Evolutionary conservation across 495 filamentous ascomycete species (phyloP), one percentile per base, ranked within the genome.

Genomic region (Patellaria atrata): DNA sequence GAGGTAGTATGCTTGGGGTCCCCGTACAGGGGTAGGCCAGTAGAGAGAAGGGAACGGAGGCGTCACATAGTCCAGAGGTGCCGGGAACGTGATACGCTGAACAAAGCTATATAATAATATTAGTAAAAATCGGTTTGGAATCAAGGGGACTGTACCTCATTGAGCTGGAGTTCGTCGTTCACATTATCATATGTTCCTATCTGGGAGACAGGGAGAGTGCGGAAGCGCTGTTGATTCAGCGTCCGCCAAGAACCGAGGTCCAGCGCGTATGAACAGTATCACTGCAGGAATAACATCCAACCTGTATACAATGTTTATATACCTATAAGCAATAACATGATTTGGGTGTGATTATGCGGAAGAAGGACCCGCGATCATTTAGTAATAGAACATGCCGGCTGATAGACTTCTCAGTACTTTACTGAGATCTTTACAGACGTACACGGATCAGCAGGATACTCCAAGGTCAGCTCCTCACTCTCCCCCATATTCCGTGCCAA

Each of bases 21-120:
- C 56, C 31, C 55, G 51, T 26, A 66, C 42, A 40, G 70, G 68
- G 34, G 79, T 60, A 12, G 79, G 77, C 66, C 80, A 77, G 61
- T 87, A 86, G 35, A 97, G 77, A 19, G 83, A 87, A 4, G 89
- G 89, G 52, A 94, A 97, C 2, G 64, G 48, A 19, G 85, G 89
- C 5, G 70, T 71, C 30, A 57, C 54, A 56, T 94, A 91, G 47
- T 70, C 68, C 16, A 67, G 56, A 1, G 81, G 79, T 22, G 70
- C 62, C 15, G 61, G 57, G 44, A 73, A 62, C 48, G 43, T 43
- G 32, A 53, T 42, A 36, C 45, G 51, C 31, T 47, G 45, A 26
- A 48, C 37, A 40, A 41, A 50, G 43, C 43, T 47, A 20, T n/a
- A n/a, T n/a, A 29, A 4, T n/a, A 5, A 26, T 22, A 4, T 33